Percentiles rank a stretch among this genome's conserved stretches.
phyloP scores from a whole-genome alignment of 306 rosid genomes.

The Arachis hypogaea region DNA sequence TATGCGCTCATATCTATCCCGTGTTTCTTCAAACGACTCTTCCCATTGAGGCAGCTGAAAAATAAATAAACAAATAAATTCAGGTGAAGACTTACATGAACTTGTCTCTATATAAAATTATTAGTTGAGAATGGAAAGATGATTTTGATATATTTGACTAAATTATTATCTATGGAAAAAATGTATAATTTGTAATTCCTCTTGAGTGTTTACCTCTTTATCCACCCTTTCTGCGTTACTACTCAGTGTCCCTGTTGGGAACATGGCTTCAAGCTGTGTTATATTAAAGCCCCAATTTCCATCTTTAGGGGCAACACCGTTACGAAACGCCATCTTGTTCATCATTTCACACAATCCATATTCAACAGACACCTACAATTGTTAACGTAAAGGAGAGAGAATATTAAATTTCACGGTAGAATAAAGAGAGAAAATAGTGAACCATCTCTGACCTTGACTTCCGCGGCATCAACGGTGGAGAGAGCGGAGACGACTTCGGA shows the following conservation, averaged over 20 bases:
- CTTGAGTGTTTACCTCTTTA: conserved; percentile 54
- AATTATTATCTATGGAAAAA: no score
- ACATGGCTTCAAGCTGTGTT: conserved; percentile 58
- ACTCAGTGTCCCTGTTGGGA: conserved; percentile 66
- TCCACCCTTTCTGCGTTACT: conserved; percentile 51
- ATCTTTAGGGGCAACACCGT: conserved; percentile 62
- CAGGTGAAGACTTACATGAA: no score
- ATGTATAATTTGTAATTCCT: neutral
- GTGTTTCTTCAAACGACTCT: conserved; percentile 51
- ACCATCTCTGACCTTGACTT: conserved; percentile 54
- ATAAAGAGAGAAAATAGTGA: neutral
- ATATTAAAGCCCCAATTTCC: conserved; percentile 63
- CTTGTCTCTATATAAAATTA: neutral
- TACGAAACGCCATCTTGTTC: conserved; percentile 58
- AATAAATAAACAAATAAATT: conserved; percentile 19
- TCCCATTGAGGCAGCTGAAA: conserved; percentile 75
- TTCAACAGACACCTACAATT: conserved; percentile 71
- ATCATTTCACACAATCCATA: conserved; percentile 85
- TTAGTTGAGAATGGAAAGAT: neutral
- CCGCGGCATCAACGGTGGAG: conserved; percentile 41
- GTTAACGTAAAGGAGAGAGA: neutral
- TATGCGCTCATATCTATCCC: conserved; percentile 58
- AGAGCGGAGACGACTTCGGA: conserved; percentile 50
- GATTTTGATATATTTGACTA: neutral
- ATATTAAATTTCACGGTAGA: neutral